These are phyloP conservation scores for Castanea crenata DNA, from an alignment of 306 rosid species.

Conservation along the genomic window DNA sequence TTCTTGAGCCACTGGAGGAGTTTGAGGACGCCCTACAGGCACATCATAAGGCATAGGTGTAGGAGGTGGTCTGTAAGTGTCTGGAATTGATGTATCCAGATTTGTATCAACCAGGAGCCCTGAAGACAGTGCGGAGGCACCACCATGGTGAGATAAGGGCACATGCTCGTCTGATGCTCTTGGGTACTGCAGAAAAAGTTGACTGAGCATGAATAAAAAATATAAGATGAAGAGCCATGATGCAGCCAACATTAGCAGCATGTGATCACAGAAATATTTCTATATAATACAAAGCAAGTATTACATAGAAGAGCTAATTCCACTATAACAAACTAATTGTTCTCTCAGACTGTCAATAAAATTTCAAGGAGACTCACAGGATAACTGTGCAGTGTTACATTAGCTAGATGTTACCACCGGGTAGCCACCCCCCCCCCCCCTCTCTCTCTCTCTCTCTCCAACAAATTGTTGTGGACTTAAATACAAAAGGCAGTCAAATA, in stretches of 20 bases:
- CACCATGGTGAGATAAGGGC: slow-evolving; percentile 61
- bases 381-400: neutral
- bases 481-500: neutral
- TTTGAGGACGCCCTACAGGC: slow-evolving; percentile 46
- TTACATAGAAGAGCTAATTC: neutral
- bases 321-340: neutral
- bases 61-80: slow-evolving; percentile 86
- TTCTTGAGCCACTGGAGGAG: slow-evolving; percentile 57
- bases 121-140: slow-evolving; percentile 49
- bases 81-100: slow-evolving; percentile 84
- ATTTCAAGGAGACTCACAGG: neutral
- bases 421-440: neutral
- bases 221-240: neutral
- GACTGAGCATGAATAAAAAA: neutral
- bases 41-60: slow-evolving; percentile 77
- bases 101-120: slow-evolving; percentile 85
- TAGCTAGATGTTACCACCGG: neutral
- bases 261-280: neutral
- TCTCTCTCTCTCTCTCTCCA: no score
- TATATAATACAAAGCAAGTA: neutral
- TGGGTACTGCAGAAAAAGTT: slow-evolving; percentile 64
- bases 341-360: neutral
- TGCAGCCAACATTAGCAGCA: neutral
- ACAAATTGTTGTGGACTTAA: neutral
- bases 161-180: slow-evolving; percentile 75